phyloP scores from a whole-genome alignment of 2,329 filamentous ascomycete genomes.

The Paecilomyces formosus region DNA sequence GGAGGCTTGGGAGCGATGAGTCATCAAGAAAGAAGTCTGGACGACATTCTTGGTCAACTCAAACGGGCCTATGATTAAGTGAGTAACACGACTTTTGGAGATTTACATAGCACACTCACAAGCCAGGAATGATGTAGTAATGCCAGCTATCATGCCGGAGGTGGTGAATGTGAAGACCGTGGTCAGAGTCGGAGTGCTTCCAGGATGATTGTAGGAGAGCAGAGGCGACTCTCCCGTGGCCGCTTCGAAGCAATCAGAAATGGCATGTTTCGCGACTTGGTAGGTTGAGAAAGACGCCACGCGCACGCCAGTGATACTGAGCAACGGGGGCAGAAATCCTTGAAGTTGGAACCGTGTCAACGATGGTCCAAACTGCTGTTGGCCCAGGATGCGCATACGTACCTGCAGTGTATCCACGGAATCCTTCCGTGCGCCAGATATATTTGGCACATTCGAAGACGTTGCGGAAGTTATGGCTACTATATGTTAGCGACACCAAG shows the following conservation, averaged over 20 bases:
- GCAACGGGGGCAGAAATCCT: constrained; percentile 39
- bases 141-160: constrained; percentile 36
- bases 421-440: constrained; percentile 40
- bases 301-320: constrained; percentile 38
- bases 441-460: constrained; percentile 36
- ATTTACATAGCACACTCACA: constrained; percentile 24
- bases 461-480: constrained; percentile 38
- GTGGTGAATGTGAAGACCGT: constrained; percentile 35
- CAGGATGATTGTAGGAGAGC: constrained; percentile 32
- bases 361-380: neutral
- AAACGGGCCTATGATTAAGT: constrained; percentile 30
- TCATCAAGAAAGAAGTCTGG: constrained; percentile 41
- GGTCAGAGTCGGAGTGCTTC: constrained; percentile 34
- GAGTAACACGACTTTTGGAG: neutral
- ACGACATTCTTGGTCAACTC: constrained; percentile 43
- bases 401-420: constrained; percentile 42
- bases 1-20: constrained; percentile 31
- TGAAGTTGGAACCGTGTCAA: constrained; percentile 1
- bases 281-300: constrained; percentile 42
- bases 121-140: constrained; percentile 34
- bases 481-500: neutral
- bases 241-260: constrained; percentile 32
- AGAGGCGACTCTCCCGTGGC: constrained; percentile 35
- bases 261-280: constrained; percentile 32
- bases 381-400: constrained; percentile 6